Evolutionary conservation across 1,284 basidiomycete genomes (phyloP), one percentile per base, ranked within the genome.

Genomic region (Austroboletus niveus): DNA sequence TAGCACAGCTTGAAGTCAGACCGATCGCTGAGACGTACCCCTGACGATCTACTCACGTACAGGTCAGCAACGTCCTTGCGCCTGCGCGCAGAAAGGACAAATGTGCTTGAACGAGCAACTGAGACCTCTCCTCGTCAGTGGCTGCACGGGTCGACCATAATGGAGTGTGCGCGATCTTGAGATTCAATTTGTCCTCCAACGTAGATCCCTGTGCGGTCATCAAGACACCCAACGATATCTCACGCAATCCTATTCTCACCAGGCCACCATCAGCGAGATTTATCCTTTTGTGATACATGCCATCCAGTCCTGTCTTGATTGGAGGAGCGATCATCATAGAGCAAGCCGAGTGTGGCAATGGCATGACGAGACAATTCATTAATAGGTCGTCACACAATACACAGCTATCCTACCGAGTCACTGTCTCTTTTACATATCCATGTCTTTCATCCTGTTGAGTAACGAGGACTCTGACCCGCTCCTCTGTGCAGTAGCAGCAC

Each of bases 141-240:
- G 84, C 67, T 5, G 82, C 75, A 50, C 80, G 77, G 1, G 82
- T 78, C 11, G 87, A 89, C 89, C 89, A 91, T 35, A 91, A 68
- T 2, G 82, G 74, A 0, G 77, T 75, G 38, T 78, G 68, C 0
- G 80, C 76, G 39, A 85, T 79, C 59, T 82, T 72, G 38, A 75
- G 56, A 43, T 75, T 65, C 54, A 82, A 77, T 9, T 77, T 62
- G 36, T 79, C 76, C 64, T 90, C 85, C 15, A 90, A 74, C 1
- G 81, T 84, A 5, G 85, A 85, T 35, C 89, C 84, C 87, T 89
- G 53, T 5, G 30, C 10, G 30, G 11, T 31, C 30, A 11, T 31
- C 30, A 31, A 31, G 10, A 11, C 30, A 11, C 30, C 10, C 30
- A 31, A 31, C 11, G 30, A 10, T 11, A 7, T n/a, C 14, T 14